Percentiles rank a stretch among this genome's conserved stretches.
phyloP scores from a whole-genome alignment of 306 rosid species.

The Potentilla sterilis region DNA sequence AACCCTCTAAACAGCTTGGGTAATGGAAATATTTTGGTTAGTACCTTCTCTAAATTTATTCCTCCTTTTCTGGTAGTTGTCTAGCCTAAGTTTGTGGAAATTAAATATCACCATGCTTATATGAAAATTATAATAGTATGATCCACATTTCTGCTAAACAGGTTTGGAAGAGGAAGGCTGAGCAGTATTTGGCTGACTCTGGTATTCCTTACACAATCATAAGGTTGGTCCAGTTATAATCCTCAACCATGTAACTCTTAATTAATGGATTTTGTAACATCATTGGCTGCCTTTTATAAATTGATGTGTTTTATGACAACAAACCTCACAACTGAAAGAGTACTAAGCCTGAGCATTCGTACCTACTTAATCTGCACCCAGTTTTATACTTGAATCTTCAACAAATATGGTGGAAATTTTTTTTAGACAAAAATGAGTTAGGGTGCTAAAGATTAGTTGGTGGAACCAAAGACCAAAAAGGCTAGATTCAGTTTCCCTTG shows the following conservation, averaged over 20 bases:
- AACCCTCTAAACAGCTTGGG: constrained; percentile 85
- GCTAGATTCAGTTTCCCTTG: background rate
- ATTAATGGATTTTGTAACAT: background rate
- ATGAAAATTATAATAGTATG: background rate
- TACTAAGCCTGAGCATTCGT: background rate
- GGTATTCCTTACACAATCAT: constrained; percentile 88
- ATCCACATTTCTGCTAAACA: constrained; percentile 22
- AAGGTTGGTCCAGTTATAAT: constrained; percentile 47
- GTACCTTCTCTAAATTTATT: constrained; percentile 31
- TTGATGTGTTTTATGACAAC: background rate
- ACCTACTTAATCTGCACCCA: background rate
- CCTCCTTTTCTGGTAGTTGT: constrained; percentile 12
- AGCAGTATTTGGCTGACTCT: constrained; percentile 89
- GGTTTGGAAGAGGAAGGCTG: constrained; percentile 99
- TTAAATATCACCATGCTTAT: background rate
- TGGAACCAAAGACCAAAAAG: background rate
- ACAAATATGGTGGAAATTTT: background rate
- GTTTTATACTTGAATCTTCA: background rate
- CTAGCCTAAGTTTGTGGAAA: background rate
- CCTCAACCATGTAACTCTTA: background rate
- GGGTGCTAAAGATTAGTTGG: background rate
- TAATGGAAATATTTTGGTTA: constrained; percentile 87
- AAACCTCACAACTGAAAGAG: background rate
- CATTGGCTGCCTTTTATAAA: background rate
- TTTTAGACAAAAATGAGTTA: background rate